Evolutionary conservation across 2,329 filamentous ascomycete species (phyloP).

Genomic region (Pseudogymnoascus sp.): DNA sequence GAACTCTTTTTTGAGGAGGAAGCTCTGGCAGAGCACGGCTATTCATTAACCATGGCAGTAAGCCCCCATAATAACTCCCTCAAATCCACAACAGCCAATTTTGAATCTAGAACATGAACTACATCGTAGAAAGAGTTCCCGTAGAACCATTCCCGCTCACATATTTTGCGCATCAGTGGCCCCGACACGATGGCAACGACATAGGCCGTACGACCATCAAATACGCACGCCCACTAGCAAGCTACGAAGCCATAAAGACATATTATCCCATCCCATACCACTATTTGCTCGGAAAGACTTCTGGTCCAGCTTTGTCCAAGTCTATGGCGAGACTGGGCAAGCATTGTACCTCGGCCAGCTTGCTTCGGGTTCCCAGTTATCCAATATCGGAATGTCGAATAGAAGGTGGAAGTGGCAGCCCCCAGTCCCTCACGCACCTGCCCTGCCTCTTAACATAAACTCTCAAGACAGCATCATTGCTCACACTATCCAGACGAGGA

Average conservation of each 20-base stretch:
- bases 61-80: neutral
- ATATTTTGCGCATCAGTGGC: neutral
- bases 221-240: neutral
- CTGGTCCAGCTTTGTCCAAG: neutral
- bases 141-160: neutral
- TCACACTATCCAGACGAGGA: neutral
- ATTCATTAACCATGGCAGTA: neutral
- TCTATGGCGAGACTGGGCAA: neutral
- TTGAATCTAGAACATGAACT: constrained; percentile 3
- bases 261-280: neutral
- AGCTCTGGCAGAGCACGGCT: neutral
- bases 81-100: neutral
- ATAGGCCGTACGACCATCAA: neutral
- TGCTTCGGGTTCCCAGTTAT: neutral
- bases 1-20: neutral
- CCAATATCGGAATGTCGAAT: too few species aligned
- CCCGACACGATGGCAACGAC: neutral
- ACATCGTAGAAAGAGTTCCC: neutral
- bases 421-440: neutral
- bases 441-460: neutral
- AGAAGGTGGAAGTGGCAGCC: neutral
- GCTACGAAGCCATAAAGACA: neutral
- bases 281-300: neutral
- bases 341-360: neutral
- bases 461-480: neutral